Percentiles rank a stretch among this genome's conserved stretches.
phyloP scores from a whole-genome alignment of 495 filamentous ascomycete genomes.

The Parmelia sp. region DNA sequence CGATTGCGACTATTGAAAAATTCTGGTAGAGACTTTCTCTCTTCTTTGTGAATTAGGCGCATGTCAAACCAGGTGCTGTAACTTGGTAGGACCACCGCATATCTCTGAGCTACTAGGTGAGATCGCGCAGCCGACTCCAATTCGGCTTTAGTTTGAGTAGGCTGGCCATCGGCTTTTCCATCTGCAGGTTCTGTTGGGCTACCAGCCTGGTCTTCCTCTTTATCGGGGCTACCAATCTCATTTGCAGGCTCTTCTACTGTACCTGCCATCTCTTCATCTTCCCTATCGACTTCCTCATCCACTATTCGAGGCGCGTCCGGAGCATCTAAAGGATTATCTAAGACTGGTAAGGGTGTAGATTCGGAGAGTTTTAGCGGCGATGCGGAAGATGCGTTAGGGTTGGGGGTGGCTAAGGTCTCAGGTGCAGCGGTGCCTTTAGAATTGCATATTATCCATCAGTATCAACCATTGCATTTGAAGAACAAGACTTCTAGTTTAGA shows the following conservation, averaged over 20 bases:
- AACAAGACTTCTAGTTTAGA: not conserved
- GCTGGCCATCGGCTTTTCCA: conserved; percentile 42
- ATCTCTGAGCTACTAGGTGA: conserved; percentile 77
- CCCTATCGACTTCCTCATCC: conserved; percentile 52
- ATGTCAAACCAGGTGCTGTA: conserved; percentile 99
- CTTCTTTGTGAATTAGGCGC: conserved; percentile 79
- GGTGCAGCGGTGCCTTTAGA: conserved; percentile 6
- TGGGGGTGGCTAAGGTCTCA: not conserved
- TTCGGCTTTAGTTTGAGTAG: conserved; percentile 63
- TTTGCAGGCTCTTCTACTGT: conserved; percentile 56
- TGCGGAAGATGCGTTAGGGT: conserved; percentile 14
- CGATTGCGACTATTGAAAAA: conserved; percentile 98
- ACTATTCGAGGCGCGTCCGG: conserved; percentile 69
- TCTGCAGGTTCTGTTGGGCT: conserved; percentile 36
- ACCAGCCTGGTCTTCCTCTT: conserved; percentile 28
- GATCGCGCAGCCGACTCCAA: conserved; percentile 79
- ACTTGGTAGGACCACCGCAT: conserved; percentile 89
- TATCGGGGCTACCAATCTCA: conserved; percentile 46
- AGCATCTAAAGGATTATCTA: conserved; percentile 82
- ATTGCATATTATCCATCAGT: not conserved
- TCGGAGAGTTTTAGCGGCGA: conserved; percentile 45
- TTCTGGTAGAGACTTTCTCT: conserved; percentile 87
- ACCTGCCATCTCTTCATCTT: conserved; percentile 85
- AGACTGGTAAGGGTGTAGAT: conserved; percentile 49
- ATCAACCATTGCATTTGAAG: not conserved